A percentile compares a stretch with the other conserved stretches of the same genome.
Conservation (phyloP, 345 rosid species). For the Gossypium raimondii region DNA sequence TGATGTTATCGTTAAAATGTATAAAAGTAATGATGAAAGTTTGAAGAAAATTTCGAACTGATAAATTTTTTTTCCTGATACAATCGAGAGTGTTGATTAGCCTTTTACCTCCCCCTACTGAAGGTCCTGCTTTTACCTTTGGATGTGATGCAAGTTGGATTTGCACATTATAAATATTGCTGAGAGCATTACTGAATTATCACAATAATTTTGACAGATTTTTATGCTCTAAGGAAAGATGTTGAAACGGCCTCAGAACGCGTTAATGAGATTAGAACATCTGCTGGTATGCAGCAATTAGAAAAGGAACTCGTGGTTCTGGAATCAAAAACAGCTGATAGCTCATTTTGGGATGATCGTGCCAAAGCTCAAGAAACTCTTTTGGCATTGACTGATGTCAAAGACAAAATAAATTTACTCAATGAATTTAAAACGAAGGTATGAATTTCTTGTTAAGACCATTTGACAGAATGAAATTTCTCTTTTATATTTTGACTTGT, state of each 20-base stretch:
- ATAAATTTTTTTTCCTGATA: neutral
- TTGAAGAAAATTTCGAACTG: neutral
- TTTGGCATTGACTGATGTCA: constrained; percentile 63
- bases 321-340: constrained; percentile 67
- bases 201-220: constrained; percentile 42
- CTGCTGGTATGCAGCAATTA: constrained; percentile 50
- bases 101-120: neutral
- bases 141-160: too few species aligned
- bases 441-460: constrained; percentile 6
- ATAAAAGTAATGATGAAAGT: neutral
- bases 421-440: constrained; percentile 75
- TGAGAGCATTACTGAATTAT: neutral
- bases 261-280: constrained; percentile 62
- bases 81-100: neutral
- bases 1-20: neutral
- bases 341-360: constrained; percentile 85
- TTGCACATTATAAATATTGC: neutral
- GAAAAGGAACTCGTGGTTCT: constrained; percentile 51
- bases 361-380: constrained; percentile 74
- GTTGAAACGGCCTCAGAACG: constrained; percentile 63
- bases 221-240: constrained; percentile 73
- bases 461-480: neutral
- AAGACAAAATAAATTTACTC: constrained; percentile 56
- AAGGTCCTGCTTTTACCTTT: too few species aligned
- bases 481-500: neutral